Base-by-base conservation (phyloP, 176 grass and related monocot genomes). In the Rhynchospora tenuis region DNA sequence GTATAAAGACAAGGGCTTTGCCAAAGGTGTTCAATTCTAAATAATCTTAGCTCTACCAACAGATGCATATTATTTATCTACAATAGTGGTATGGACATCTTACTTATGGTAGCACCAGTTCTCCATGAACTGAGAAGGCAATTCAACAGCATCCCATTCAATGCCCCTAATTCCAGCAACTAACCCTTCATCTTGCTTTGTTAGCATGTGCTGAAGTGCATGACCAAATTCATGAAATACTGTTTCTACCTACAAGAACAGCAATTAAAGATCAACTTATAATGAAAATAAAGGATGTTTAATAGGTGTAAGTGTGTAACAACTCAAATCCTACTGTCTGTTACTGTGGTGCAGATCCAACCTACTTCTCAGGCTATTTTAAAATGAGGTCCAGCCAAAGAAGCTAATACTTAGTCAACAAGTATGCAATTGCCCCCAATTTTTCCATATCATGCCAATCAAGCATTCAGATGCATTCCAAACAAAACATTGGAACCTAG, bases 51-150 rank as follows among this genome's bases (percentile, higher is more conserved):
- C 10, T 51, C 28, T 7, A 29, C 46, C 31, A 79, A 56, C 47
- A 61, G 64, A 31, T 79, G 42, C 17, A 38, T 59, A 47, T 59
- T 73, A 13, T 78, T 8, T 26, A 71, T 70, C 68, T 26, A 67
- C 19, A 58, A 81, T 80, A 3, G 42, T 57, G 72, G 70, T 33
- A 87, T 23, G 87, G 27, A 2, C 31, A 52, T 60, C 66, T 52
- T 91, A 98, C 96, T 92, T 95, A 66, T 98, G 96, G 55, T 98
- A 98, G 86, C 96, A 98, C 96, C 96, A 98, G 59, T 98, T 98
- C 78, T 98, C 96, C 96, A 98, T 98, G 82, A 98, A 98, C 59
- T 98, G 96, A 47, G 96, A 98, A 57, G 96, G 96, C 78, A 98
- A 84, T 73, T 98, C 96, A 64, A 98, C 91, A 2, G 96, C 96